These are phyloP conservation scores for Aspergillus thermomutatus DNA, from an alignment of 2,329 filamentous ascomycete species.

Conservation along the genomic window DNA sequence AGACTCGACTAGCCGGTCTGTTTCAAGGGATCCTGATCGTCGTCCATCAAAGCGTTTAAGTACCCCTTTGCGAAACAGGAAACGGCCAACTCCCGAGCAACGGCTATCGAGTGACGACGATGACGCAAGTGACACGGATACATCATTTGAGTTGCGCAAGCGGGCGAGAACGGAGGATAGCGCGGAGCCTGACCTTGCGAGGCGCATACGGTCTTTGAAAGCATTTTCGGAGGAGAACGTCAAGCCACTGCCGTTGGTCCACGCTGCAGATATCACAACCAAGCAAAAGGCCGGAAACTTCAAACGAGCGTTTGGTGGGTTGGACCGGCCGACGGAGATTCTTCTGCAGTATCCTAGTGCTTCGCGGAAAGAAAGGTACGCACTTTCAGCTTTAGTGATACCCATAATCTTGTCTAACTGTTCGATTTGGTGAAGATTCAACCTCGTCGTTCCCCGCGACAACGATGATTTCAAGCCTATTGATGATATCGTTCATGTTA, in stretches of 20 bases:
- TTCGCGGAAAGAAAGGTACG: slow-evolving; percentile 63
- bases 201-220: slow-evolving; percentile 43
- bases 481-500: slow-evolving; percentile 67
- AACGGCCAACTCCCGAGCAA: slow-evolving; percentile 38
- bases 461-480: slow-evolving; percentile 67
- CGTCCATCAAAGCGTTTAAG: slow-evolving; percentile 28
- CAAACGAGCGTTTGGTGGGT: slow-evolving; percentile 49
- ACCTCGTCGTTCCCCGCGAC: slow-evolving; percentile 74
- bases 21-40: slow-evolving; percentile 27
- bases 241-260: slow-evolving; percentile 43
- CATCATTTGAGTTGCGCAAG: slow-evolving; percentile 42
- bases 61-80: slow-evolving; percentile 31
- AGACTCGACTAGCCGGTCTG: slow-evolving; percentile 25
- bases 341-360: slow-evolving; percentile 81
- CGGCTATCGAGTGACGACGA: slow-evolving; percentile 41
- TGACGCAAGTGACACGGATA: slow-evolving; percentile 41
- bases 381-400: not conserved
- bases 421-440: slow-evolving; percentile 49
- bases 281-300: slow-evolving; percentile 47
- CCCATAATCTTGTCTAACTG: slow-evolving; percentile 19
- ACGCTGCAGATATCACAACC: slow-evolving; percentile 48
- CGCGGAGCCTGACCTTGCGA: slow-evolving; percentile 43
- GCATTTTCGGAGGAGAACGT: slow-evolving; percentile 43
- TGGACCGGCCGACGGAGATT: slow-evolving; percentile 49
- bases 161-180: slow-evolving; percentile 39